Evolutionary conservation across 768 basidiomycete genomes (phyloP), one percentile per base, ranked within the genome.

Genomic region (Agaricus subrufescens): DNA sequence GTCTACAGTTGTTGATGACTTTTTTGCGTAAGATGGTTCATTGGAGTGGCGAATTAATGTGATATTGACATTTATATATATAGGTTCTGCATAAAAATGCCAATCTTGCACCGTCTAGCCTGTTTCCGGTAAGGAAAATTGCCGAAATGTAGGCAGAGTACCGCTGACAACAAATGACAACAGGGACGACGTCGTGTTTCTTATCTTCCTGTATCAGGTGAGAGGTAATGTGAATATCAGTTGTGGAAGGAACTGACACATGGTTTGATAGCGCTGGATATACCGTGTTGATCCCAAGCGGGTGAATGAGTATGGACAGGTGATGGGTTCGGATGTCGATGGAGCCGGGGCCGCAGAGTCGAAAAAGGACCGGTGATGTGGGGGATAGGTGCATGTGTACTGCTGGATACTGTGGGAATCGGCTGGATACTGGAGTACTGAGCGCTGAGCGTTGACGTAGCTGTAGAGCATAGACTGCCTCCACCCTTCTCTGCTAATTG

Each of bases 41-140:
- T 46, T 46, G 40, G 38, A 46, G 31, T 42, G 39, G 65, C 50
- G 60, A 61, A 58, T 56, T 49, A n/a, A 11, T 52, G 50, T 56
- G 34, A 38, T 58, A 26, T 61, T 23, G 46, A 53, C 19, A 19
- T 19, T 19, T 50, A 12, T 44, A 11, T 44, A 44, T 56, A 37
- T 62, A 94, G 91, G 37, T 94, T 95, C 70, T 91, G 90, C 65
- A 95, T 96, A 75, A 92, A 92, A 75, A 98, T 98, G 96, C 96
- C 96, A 31, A 83, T 89, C 66, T 78, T 98, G 45, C 95, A 98
- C 68, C 86, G 95, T 55, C 75, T 98, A 55, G 89, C 89, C 3
- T 91, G 89, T 70, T 92, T 91, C 85, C 82, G 76, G 76, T 76
- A 68, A 63, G 63, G 61, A 60, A 43, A 50, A 60, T 56, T 65